Evolutionary conservation across 2,329 filamentous ascomycete genomes (phyloP).

Genomic region (Ophiostoma populinum): DNA sequence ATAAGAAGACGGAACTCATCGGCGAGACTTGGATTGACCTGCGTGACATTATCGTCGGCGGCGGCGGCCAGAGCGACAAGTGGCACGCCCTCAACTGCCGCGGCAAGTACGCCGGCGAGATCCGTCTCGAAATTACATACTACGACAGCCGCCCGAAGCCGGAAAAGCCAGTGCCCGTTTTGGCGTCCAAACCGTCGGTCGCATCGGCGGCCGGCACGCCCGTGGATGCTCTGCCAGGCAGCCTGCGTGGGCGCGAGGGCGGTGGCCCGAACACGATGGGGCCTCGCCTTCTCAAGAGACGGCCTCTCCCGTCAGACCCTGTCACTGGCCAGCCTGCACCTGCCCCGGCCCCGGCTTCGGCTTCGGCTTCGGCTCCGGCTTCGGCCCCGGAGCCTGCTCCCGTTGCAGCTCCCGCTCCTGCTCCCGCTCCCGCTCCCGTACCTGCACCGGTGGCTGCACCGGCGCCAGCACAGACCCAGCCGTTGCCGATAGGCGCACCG

Average conservation of each 20-base stretch:
- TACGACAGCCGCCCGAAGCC: slow-evolving; percentile 78
- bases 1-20: slow-evolving; percentile 93
- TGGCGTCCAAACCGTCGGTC: slow-evolving; percentile 19
- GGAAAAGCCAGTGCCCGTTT: slow-evolving; percentile 47
- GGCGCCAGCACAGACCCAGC: not conserved
- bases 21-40: slow-evolving; percentile 86
- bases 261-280: slow-evolving; percentile 33
- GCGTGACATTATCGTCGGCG: slow-evolving; percentile 60
- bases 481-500: not conserved
- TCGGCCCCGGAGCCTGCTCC: not conserved
- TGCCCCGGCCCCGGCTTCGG: not conserved
- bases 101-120: slow-evolving; percentile 90
- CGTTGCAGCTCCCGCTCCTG: not conserved
- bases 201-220: not conserved
- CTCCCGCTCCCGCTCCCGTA: not conserved
- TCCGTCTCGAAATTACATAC: slow-evolving; percentile 88
- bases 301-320: slow-evolving; percentile 69
- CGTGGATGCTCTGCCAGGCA: no score
- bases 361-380: not conserved
- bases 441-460: not conserved
- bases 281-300: slow-evolving; percentile 44
- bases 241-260: not conserved
- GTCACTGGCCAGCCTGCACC: slow-evolving; percentile 31
- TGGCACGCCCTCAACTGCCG: slow-evolving; percentile 82
- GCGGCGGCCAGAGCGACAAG: slow-evolving; percentile 82